Base-by-base conservation (phyloP, 1,284 basidiomycete genomes). In the Leccinum fallax region DNA sequence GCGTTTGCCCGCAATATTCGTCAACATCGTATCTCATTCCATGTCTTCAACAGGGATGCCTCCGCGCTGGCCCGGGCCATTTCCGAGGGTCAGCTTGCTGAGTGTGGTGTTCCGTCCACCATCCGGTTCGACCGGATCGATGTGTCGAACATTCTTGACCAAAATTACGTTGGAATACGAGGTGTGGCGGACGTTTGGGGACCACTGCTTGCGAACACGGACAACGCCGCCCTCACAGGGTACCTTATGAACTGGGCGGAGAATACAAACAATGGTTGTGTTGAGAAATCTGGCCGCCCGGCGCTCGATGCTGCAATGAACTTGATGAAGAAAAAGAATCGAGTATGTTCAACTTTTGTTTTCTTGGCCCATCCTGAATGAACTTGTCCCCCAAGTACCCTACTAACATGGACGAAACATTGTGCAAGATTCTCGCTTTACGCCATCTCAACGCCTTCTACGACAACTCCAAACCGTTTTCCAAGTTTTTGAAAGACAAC, bases 171-270 rank as follows among this genome's bases (percentile, higher is more conserved):
- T 21, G 81, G 81, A 8, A 65, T 80, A 16, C 54, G 55, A 30
- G 54, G 54, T 4, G 73, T 79, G 7, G 57, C 79, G 21, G 60
- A 61, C 4, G 43, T 63, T 2, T 83, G 81, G 81, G 71, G 68
- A 0, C 75, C 76, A 15, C 61, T 80, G 5, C 71, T 83, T 19
- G 64, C 63, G 19, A 63, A 64, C 2, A 70, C 65, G 11, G 53
- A 56, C 24, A 36, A 67, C 51, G 72, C 78, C 1, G 63, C 77
- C 1, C 66, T 82, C 9, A 62, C 80, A 7, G 80, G 77, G n/a
- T 78, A 79, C 55, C 81, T 79, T 57, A 79, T 81, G 79, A 82
- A 83, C 58, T 82, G 81, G 81, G 61, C 67, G 26, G 62, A 58
- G 16, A 66, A 68, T 40, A 55, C 67, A 13, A 57, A 67, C 26